These are phyloP conservation scores for Stenogyne calaminthoides DNA, from an alignment of 305 asterid species.

Conservation along the genomic window DNA sequence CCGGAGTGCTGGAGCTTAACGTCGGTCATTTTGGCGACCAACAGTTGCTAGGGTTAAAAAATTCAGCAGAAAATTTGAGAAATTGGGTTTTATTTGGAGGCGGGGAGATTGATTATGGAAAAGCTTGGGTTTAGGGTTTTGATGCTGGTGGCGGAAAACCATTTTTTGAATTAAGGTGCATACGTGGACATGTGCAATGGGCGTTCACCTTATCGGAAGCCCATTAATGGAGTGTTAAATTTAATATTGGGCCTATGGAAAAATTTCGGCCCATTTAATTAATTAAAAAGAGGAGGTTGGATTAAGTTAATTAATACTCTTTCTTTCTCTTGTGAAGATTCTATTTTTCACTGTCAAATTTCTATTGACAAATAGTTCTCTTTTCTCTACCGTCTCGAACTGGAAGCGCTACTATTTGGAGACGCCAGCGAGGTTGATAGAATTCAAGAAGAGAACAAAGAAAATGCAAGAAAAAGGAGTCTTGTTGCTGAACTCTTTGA, in stretches of 20 bases:
- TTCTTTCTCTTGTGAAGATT: too few relatives aligned
- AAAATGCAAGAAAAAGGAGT: conserved; percentile 2
- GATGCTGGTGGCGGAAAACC: not conserved
- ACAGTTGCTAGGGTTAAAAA: conserved; percentile 21
- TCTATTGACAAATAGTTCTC: too few relatives aligned
- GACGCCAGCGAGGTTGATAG: conserved; percentile 13
- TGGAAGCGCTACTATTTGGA: not conserved
- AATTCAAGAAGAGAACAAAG: not conserved
- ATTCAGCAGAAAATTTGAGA: not conserved
- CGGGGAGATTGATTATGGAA: not conserved
- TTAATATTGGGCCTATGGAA: not conserved
- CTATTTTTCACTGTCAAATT: too few relatives aligned
- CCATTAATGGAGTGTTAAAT: not conserved
- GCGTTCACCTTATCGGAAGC: not conserved
- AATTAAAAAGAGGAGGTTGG: too few relatives aligned
- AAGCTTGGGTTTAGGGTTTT: conserved; percentile 32
- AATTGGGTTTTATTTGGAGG: not conserved
- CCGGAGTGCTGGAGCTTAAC: conserved; percentile 51
- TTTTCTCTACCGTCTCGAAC: not conserved
- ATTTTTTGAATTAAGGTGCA: too few relatives aligned
- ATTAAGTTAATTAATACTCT: too few relatives aligned
- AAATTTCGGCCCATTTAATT: not conserved
- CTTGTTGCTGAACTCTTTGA: conserved; percentile 7
- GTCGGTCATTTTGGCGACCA: conserved; percentile 50
- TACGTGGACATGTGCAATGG: not conserved